Evolutionary conservation across 2,329 filamentous ascomycete genomes (phyloP), one percentile per base, ranked within the genome.

Genomic region (Intubia oerlemansii): DNA sequence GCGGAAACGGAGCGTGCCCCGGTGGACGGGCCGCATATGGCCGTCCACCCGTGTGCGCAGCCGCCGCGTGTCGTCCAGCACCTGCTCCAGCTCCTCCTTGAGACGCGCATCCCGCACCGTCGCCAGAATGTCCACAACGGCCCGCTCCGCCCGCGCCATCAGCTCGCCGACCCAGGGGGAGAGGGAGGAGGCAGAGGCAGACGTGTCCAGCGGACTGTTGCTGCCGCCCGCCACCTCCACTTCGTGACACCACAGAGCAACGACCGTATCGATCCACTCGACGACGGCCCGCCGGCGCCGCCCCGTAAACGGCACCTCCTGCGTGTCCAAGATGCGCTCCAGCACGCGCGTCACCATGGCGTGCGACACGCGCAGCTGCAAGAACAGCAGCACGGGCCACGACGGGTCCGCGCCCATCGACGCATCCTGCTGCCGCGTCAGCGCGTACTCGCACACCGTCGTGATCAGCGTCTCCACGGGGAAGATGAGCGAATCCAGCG

Each of bases 401-500:
- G 53, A 52, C 5, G 62, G 52, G 36, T 68, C 56, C 4, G 65
- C 65, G 1, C 59, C 58, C 25, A 66, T 62, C 7, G 59, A 60
- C 2, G 54, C 55, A 37, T 72, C 66, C 39, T 69, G 65, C 30
- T 61, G 56, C 34, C 64, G 53, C 32, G 64, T 60, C 20, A 67
- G 47, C 1, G 67, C 60, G 39, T 75, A 77, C 14, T 56, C 56
- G 46, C 71, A 73, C 7, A 77, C 48, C 35, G 71, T 57, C 1
- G 66, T 65, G 9, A 77, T 54, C 1, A 77, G 53, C 2, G 58
- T 55, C 31, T 59, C 52, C 7, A 74, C 62, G 0, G 67, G 68
- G 50, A 77, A 76, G 32, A 74, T 66, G 36, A 68, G 63, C 42
- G 69, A 69, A 44, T 72, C 69, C 14, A 68, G 57, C 8, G 63